Conservation (phyloP, 352 stramenopile genomes). For the Globisporangium polare region DNA sequence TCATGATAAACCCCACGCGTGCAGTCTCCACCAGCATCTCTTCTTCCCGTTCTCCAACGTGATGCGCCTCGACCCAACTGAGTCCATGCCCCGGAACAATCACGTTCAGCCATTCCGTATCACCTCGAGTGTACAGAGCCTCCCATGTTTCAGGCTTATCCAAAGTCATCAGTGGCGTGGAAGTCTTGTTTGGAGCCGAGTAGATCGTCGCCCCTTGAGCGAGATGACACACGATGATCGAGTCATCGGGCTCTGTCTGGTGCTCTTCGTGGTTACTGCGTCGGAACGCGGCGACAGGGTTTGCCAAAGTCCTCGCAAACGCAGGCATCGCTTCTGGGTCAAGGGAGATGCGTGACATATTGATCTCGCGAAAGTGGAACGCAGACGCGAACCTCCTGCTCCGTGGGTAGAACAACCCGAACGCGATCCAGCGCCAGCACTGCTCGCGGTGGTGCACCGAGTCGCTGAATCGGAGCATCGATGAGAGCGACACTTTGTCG, state of each 20-base stretch:
- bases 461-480: not conserved
- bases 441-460: not conserved
- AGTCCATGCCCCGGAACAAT: not conserved
- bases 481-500: not conserved
- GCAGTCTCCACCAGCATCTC: not conserved
- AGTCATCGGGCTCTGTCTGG: not conserved
- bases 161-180: not conserved
- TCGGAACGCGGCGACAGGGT: not conserved
- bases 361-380: not conserved
- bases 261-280: not conserved
- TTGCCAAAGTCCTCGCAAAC: not conserved
- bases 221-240: not conserved
- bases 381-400: not conserved
- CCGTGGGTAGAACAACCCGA: not conserved
- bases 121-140: not conserved
- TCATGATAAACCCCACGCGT: not conserved
- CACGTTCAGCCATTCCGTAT: not conserved
- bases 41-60: not conserved
- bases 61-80: not conserved
- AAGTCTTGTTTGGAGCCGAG: not conserved
- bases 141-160: not conserved
- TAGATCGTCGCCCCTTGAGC: not conserved
- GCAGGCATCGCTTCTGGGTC: not conserved
- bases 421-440: not conserved
- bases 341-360: not conserved